phyloP scores from a whole-genome alignment of 139 green algal species.

The Raphidocelis subcapitata region DNA sequence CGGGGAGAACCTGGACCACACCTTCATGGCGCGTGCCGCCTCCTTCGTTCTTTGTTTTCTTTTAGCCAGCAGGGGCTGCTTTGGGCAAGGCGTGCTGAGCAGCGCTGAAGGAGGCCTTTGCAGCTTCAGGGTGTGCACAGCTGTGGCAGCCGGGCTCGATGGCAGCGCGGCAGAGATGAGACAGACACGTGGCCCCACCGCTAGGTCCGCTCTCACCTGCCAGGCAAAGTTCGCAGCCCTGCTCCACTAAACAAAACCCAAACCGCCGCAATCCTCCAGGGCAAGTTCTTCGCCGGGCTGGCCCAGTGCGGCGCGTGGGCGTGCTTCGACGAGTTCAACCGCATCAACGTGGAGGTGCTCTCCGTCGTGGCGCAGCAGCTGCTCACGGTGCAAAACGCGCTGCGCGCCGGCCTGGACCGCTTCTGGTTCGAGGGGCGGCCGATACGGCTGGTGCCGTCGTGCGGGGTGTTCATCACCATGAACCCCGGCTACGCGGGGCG shows the following conservation, averaged over 20 bases:
- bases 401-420: slow-evolving; percentile 62
- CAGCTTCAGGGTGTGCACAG: too few relatives aligned
- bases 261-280: too few relatives aligned
- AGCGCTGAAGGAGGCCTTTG: too few relatives aligned
- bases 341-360: slow-evolving; percentile 88
- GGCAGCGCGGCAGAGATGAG: too few relatives aligned
- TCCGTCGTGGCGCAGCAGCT: slow-evolving; percentile 89
- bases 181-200: too few relatives aligned
- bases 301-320: slow-evolving; percentile 83
- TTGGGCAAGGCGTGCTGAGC: too few relatives aligned
- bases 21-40: slow-evolving; percentile 66
- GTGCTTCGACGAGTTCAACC: slow-evolving; percentile 93
- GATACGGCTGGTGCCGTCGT: slow-evolving; percentile 76
- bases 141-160: too few relatives aligned
- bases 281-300: slow-evolving; percentile 87
- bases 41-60: too few relatives aligned
- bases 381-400: slow-evolving; percentile 79
- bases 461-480: slow-evolving; percentile 86
- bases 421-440: slow-evolving; percentile 88
- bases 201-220: too few relatives aligned
- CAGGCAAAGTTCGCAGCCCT: too few relatives aligned
- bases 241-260: too few relatives aligned
- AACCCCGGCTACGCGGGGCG: slow-evolving; percentile 88
- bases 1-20: slow-evolving; percentile 88
- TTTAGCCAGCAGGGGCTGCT: too few relatives aligned